phyloP scores from a whole-genome alignment of 345 rosid species.

The Salix dunnii region DNA sequence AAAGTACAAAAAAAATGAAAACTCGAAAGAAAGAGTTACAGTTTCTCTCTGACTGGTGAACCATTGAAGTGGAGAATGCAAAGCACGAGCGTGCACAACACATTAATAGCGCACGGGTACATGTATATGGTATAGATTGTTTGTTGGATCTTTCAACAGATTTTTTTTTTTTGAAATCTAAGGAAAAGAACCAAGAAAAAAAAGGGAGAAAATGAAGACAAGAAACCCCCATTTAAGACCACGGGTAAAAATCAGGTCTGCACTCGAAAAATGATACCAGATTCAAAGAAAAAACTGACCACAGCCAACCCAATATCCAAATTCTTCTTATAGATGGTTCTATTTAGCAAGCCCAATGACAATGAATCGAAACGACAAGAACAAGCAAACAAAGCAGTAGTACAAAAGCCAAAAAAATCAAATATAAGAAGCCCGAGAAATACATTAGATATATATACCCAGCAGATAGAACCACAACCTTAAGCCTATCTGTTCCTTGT shows the following conservation, averaged over 20 bases:
- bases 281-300: slow-evolving; percentile 35
- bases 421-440: slow-evolving; percentile 21
- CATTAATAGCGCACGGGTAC: background rate
- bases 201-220: slow-evolving; percentile 10
- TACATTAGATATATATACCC: slow-evolving; percentile 34
- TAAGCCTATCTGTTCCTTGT: slow-evolving; percentile 38
- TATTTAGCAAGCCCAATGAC: slow-evolving; percentile 26
- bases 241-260: slow-evolving; percentile 14
- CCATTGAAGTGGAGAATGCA: slow-evolving; percentile 5
- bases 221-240: slow-evolving; percentile 23
- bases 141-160: background rate
- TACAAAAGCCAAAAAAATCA: background rate
- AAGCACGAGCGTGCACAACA: background rate
- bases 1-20: background rate
- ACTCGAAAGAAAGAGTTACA: slow-evolving; percentile 1
- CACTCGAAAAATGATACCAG: slow-evolving; percentile 19
- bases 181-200: slow-evolving; percentile 10
- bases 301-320: slow-evolving; percentile 24
- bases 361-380: slow-evolving; percentile 21
- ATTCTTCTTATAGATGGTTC: slow-evolving; percentile 28
- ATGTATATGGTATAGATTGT: background rate
- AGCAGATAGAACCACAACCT: slow-evolving; percentile 56
- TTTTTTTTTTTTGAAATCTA: background rate
- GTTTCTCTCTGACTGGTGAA: slow-evolving; percentile 10
- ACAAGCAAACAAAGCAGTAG: background rate